Conservation (phyloP, 1,284 basidiomycete genomes). For the Puccinia triticina region DNA sequence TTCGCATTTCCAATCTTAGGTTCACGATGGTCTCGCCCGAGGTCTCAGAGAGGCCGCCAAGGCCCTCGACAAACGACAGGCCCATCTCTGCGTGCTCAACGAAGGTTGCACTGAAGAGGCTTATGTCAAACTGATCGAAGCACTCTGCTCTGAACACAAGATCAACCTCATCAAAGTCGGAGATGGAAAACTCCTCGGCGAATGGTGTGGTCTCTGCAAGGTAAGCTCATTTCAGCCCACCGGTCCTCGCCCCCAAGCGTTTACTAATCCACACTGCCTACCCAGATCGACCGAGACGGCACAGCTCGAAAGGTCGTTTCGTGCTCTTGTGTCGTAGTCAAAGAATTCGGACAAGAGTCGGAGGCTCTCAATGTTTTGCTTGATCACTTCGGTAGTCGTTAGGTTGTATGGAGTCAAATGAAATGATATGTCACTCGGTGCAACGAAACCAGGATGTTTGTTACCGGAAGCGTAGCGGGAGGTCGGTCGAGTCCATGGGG, state of each 20-base stretch:
- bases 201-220: conserved; percentile 51
- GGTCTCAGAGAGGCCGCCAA: conserved; percentile 48
- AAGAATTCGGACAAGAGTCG: conserved; percentile 51
- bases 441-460: too few species aligned
- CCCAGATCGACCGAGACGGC: conserved; percentile 47
- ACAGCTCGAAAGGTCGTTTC: conserved; percentile 49
- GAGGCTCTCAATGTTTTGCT: conserved; percentile 49
- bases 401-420: neutral
- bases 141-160: conserved; percentile 50
- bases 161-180: conserved; percentile 51
- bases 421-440: too few species aligned
- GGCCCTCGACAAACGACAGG: conserved; percentile 48
- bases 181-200: conserved; percentile 47
- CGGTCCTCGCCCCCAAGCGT: neutral
- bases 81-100: conserved; percentile 50
- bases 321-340: conserved; percentile 50
- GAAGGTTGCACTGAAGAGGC: conserved; percentile 47
- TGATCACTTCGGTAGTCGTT: conserved; percentile 50
- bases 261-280: neutral
- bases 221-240: neutral
- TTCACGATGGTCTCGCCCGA: conserved; percentile 48
- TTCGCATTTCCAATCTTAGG: neutral
- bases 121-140: conserved; percentile 50
- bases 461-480: too few species aligned
- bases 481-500: too few species aligned